phyloP scores from a whole-genome alignment of 1,284 basidiomycete species.

The Trametes hirsuta region DNA sequence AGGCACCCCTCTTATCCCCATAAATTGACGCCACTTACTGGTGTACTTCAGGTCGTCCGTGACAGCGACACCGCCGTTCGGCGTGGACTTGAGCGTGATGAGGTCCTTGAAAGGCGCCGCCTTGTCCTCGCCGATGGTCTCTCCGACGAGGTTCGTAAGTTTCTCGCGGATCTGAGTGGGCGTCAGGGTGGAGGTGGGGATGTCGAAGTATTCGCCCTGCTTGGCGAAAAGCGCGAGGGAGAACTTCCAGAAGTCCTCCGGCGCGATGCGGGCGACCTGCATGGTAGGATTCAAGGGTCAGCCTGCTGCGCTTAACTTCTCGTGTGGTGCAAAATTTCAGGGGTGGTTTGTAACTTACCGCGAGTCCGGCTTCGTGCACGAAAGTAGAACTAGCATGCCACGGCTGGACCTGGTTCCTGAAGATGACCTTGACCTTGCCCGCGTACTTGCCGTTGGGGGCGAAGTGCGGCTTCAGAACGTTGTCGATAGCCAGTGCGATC shows the following conservation, averaged over 20 bases:
- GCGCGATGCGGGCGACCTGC: constrained; percentile 67
- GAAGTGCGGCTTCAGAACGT: constrained; percentile 61
- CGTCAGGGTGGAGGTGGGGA: constrained; percentile 70
- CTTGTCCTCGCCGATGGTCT: constrained; percentile 51
- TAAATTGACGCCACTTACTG: constrained; percentile 46
- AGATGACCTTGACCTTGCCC: constrained; percentile 79
- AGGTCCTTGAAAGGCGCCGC: constrained; percentile 62
- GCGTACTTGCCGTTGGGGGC: constrained; percentile 68
- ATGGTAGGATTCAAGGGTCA: not conserved
- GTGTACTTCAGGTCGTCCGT: constrained; percentile 89
- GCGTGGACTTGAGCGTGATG: constrained; percentile 61
- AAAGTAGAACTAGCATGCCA: constrained; percentile 81
- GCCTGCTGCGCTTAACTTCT: not conserved
- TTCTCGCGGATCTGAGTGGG: constrained; percentile 77
- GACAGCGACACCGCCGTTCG: constrained; percentile 77
- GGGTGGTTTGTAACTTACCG: constrained; percentile 50
- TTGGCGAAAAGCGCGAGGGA: constrained; percentile 74
- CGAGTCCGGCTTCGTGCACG: constrained; percentile 82
- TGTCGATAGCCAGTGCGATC: constrained; percentile 60
- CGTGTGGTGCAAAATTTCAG: not conserved
- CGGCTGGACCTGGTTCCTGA: constrained; percentile 83
- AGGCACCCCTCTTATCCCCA: not conserved
- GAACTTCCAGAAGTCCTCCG: constrained; percentile 81
- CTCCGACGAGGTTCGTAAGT: constrained; percentile 62
- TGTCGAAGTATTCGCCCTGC: constrained; percentile 82